Evolutionary conservation across 2,329 filamentous ascomycete species (phyloP).

Genomic region (Lasiodiplodia citricola): DNA sequence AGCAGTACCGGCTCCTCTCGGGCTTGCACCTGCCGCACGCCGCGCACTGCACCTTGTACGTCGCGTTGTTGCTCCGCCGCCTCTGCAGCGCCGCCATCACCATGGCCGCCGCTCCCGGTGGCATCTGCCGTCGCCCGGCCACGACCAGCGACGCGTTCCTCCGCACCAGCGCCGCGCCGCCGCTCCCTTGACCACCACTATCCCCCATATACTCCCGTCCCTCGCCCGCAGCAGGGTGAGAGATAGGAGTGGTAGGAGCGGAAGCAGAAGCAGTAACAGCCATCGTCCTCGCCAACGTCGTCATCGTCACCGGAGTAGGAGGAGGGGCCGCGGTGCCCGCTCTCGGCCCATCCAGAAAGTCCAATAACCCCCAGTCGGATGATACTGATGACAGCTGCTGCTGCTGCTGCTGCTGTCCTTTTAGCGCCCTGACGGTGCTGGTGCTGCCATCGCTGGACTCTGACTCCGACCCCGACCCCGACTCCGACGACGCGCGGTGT

Average conservation of each 20-base stretch:
- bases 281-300: too few species aligned
- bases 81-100: constrained; percentile 13
- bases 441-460: neutral
- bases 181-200: neutral
- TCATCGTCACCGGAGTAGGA: too few species aligned
- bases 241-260: too few species aligned
- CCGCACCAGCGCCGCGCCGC: neutral
- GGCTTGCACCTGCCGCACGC: constrained; percentile 15
- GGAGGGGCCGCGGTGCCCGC: too few species aligned
- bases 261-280: too few species aligned
- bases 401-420: too few species aligned
- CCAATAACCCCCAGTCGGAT: too few species aligned
- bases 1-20: constrained; percentile 7
- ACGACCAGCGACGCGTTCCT: neutral
- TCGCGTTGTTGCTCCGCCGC: neutral
- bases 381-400: too few species aligned
- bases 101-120: neutral
- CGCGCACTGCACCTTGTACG: neutral
- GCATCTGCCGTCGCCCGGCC: neutral
- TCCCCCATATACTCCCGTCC: neutral
- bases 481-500: neutral
- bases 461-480: too few species aligned
- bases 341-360: too few species aligned
- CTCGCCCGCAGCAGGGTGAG: too few species aligned
- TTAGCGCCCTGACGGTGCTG: neutral